Conservation (phyloP, 768 basidiomycete genomes). For the Peribolospora baueri region DNA sequence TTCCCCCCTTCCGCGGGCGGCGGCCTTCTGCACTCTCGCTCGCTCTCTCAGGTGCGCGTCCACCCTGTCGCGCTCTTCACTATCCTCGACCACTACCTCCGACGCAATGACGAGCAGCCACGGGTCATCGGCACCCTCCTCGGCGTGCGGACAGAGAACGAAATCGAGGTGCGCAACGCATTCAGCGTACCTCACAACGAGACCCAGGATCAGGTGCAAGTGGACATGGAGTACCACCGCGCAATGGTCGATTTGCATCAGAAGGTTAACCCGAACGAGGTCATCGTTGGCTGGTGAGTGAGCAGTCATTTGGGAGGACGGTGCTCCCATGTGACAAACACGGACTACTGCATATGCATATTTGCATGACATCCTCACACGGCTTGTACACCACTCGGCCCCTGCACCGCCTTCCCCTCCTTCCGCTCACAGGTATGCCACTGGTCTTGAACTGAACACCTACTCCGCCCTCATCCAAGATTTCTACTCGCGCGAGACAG, state of each 20-base stretch:
- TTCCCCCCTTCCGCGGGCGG: no score
- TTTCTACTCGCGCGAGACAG: constrained; percentile 81
- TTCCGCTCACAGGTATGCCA: constrained; percentile 49
- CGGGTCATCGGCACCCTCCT: constrained; percentile 90
- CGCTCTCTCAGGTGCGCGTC: constrained; percentile 19
- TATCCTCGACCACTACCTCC: constrained; percentile 88
- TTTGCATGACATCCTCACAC: background rate
- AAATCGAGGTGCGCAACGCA: constrained; percentile 53
- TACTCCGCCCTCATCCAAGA: constrained; percentile 94
- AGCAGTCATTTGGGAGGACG: background rate
- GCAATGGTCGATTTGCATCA: constrained; percentile 76
- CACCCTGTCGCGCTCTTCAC: constrained; percentile 83
- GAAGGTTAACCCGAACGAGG: constrained; percentile 60
- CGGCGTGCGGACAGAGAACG: constrained; percentile 38
- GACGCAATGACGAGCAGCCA: constrained; percentile 51
- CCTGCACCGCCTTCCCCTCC: background rate
- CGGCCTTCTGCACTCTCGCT: no score
- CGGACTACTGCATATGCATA: background rate
- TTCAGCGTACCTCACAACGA: constrained; percentile 73
- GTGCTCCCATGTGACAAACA: background rate
- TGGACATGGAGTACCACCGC: constrained; percentile 89
- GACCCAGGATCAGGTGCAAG: constrained; percentile 49
- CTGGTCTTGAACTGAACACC: constrained; percentile 68
- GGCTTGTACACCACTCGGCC: background rate
- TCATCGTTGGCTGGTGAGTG: constrained; percentile 80